Base-by-base conservation (phyloP, 108 stramenopile genomes). In the Fragilaria crotonensis region DNA sequence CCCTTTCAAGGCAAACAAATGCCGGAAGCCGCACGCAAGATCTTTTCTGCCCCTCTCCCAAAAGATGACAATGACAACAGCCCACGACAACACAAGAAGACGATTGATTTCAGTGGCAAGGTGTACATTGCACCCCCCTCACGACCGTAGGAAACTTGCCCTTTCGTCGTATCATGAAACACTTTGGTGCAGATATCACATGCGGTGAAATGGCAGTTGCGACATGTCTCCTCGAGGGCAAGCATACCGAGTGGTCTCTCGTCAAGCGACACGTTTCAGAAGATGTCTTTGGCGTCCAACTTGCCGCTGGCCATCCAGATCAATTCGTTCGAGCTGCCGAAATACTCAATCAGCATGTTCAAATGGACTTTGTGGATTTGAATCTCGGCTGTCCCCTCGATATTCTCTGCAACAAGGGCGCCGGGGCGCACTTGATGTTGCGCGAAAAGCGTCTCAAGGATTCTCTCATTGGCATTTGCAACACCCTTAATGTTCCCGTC, bases 91-190 rank as follows among this genome's bases (percentile, higher is more conserved):
- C n/a, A n/a, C n/a, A n/a, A n/a, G n/a, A 85, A 90, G 71, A 65
- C 87, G 0, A 82, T 97, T 57, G 95, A 95, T 63, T 97, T 97
- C 61, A 64, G 80, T 11, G 81, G 89, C 70, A 97, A 97, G 76
- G 94, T 98, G 22, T 99, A 99, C 73, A 71, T 99, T 17, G 98
- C 98, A 2, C n/a, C n/a, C 98, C 98, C 3, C 83, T 99, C 3
- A 99, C 98, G 2, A 99, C 98, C 0, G 96, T 98, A 1, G 98
- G 98, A 2, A 99, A 99, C 65, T 67, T 99, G 0, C 98, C 98
- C 0, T 99, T 96, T 72, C 95, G 98, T 28, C 76, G 95, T 18
- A 76, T 99, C 41, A 86, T 97, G 90, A 97, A 96, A 68, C 64
- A 76, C 14, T 87, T 74, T 62, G 97, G 95, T 11, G 98, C 98